Conservation (phyloP, 176 grass and related monocot species). For the Hsuehochloa calcarea region DNA sequence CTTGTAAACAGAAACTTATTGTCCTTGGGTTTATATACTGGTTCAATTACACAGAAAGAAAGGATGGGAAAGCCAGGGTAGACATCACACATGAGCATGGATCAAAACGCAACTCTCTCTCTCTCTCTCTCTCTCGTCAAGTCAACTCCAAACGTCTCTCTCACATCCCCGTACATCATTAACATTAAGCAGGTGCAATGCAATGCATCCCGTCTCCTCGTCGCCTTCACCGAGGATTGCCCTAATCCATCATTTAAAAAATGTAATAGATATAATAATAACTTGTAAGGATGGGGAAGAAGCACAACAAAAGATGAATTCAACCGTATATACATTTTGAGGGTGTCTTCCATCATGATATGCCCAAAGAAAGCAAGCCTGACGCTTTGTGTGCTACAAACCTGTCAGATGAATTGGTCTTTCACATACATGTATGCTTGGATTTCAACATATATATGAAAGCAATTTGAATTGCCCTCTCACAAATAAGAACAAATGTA, state of each 20-base stretch:
- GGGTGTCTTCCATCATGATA: neutral
- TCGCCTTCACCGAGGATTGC: constrained; percentile 15
- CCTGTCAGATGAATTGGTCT: neutral
- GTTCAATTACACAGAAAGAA: neutral
- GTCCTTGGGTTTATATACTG: too few relatives aligned
- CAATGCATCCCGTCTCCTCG: constrained; percentile 28
- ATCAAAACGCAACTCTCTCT: too few relatives aligned
- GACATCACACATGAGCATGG: neutral
- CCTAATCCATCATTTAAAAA: constrained; percentile 12
- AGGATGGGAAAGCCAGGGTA: neutral
- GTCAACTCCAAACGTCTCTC: neutral
- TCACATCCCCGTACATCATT: neutral
- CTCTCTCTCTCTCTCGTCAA: neutral
- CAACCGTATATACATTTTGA: neutral
- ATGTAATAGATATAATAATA: neutral
- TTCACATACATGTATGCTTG: neutral
- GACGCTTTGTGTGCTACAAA: neutral
- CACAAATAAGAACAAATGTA: neutral
- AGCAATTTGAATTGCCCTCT: neutral
- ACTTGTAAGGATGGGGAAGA: neutral
- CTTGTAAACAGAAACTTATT: too few relatives aligned
- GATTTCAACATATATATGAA: neutral
- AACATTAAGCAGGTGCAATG: constrained; percentile 20
- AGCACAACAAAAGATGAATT: neutral
- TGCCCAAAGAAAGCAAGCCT: neutral